These are phyloP conservation scores for Macrolepiota fuliginosa DNA, from an alignment of 768 basidiomycete genomes.

Conservation along the genomic window DNA sequence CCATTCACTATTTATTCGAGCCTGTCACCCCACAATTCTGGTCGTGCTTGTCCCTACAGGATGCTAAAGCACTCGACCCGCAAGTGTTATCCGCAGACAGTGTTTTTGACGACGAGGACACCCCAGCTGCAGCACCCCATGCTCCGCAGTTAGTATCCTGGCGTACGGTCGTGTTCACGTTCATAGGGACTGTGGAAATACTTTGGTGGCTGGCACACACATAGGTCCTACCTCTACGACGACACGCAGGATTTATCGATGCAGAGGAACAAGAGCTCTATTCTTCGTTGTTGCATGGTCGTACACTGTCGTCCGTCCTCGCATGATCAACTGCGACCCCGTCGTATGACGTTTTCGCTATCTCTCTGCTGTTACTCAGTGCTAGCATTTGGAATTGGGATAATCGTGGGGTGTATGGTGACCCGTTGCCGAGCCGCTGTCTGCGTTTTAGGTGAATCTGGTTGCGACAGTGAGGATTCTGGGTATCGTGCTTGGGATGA, in stretches of 20 bases:
- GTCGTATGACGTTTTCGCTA: slow-evolving; percentile 59
- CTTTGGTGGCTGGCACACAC: slow-evolving; percentile 59
- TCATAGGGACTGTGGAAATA: slow-evolving; percentile 53
- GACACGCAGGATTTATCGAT: slow-evolving; percentile 21
- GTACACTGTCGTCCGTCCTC: slow-evolving; percentile 56
- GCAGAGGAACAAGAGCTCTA: slow-evolving; percentile 22
- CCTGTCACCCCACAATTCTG: slow-evolving; percentile 32
- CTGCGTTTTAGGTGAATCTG: slow-evolving; percentile 40
- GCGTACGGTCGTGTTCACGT: slow-evolving; percentile 40
- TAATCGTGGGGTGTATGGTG: slow-evolving; percentile 40
- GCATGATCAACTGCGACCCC: slow-evolving; percentile 51
- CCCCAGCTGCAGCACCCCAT: slow-evolving; percentile 15
- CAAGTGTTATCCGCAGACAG: slow-evolving; percentile 16
- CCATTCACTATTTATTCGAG: slow-evolving; percentile 21
- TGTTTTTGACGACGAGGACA: background rate
- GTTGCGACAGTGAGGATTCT: slow-evolving; percentile 41
- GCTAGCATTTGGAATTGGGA: slow-evolving; percentile 45
- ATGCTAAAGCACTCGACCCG: slow-evolving; percentile 50
- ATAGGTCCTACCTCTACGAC: slow-evolving; percentile 50
- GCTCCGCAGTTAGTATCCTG: slow-evolving; percentile 40
- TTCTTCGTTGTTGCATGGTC: slow-evolving; percentile 61
- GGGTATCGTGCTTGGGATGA: slow-evolving; percentile 54
- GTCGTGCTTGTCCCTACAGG: slow-evolving; percentile 46
- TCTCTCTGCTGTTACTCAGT: slow-evolving; percentile 51
- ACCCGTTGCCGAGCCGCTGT: slow-evolving; percentile 36